Conservation (phyloP, 2,329 filamentous ascomycete species). For the Knufia petricola region DNA sequence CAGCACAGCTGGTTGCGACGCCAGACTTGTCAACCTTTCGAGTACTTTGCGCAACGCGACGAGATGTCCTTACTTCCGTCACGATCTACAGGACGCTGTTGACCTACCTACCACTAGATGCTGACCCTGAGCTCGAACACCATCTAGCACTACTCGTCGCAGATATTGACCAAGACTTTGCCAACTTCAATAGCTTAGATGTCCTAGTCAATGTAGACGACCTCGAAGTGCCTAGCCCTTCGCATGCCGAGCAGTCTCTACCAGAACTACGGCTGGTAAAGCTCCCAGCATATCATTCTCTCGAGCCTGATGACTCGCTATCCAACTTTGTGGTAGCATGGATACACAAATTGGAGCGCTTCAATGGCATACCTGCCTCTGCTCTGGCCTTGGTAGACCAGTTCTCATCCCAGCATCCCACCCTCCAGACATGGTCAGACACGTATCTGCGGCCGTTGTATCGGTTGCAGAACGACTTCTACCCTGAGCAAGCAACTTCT, state of each 20-base stretch:
- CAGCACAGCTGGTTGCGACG: conserved; percentile 46
- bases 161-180: conserved; percentile 28
- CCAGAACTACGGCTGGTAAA: conserved; percentile 43
- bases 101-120: conserved; percentile 52
- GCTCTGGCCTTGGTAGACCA: conserved; percentile 47
- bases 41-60: conserved; percentile 40
- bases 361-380: conserved; percentile 49
- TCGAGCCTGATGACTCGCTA: conserved; percentile 39
- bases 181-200: conserved; percentile 9
- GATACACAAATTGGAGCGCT: conserved; percentile 48
- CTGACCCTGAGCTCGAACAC: conserved; percentile 4
- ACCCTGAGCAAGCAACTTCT: conserved; percentile 39
- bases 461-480: conserved; percentile 54
- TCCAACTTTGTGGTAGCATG: conserved; percentile 52
- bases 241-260: conserved; percentile 22
- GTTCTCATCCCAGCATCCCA: conserved; percentile 45
- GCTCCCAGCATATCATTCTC: conserved; percentile 39
- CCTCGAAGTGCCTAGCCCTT: conserved; percentile 20
- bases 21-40: conserved; percentile 45
- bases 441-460: conserved; percentile 50
- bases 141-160: conserved; percentile 11
- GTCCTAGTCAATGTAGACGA: conserved; percentile 12
- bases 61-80: conserved; percentile 40
- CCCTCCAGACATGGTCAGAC: conserved; percentile 50
- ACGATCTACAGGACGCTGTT: conserved; percentile 50